Evolutionary conservation across 345 rosid genomes (phyloP), one percentile per base, ranked within the genome.

Genomic region (Acer yangbiense): DNA sequence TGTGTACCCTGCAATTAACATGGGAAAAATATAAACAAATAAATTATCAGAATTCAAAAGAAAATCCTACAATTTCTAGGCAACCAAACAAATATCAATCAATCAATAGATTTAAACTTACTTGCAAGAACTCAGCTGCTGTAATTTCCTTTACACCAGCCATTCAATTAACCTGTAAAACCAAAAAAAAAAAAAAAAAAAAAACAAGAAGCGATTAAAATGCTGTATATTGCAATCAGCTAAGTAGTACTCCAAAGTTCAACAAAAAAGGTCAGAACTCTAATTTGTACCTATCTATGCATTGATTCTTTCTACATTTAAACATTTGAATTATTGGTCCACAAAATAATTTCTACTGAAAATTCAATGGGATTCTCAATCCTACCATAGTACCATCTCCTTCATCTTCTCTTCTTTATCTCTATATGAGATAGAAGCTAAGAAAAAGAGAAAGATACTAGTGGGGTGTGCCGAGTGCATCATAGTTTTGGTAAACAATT

Each of bases 1-100:
- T 78, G 71, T n/a, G 88, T 84, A 54, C 93, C 93, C 95, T 91
- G 89, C 79, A 81, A 80, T 13, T 6, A 61, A 57, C n/a, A 69
- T 44, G 27, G 9, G 43, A 21, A 3, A 25, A 52, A 70, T 9
- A 16, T 4, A 8, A 43, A 25, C 50, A 46, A 46, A 46, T 46
- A 23, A 6, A 10, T 46, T 9, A 10, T 46, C 50, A 46, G 50
- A 46, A 46, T 46, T 10, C 50, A 9, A 2, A 9, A 10, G 11
- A 46, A 9, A 13, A 25, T 63, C 7, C 58, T 13, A 41, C 25
- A 60, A 10, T 63, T 43, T 52, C 48, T 3, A 43, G 54, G 50
- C 20, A 27, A 54, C 35, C 63, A 80, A 57, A 21, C 61, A 17
- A 16, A 39, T 6, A n/a, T 14, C 11, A 20, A 52, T 54, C 3